Evolutionary conservation across 768 basidiomycete genomes (phyloP).

Genomic region (Boletus tomentosulus): DNA sequence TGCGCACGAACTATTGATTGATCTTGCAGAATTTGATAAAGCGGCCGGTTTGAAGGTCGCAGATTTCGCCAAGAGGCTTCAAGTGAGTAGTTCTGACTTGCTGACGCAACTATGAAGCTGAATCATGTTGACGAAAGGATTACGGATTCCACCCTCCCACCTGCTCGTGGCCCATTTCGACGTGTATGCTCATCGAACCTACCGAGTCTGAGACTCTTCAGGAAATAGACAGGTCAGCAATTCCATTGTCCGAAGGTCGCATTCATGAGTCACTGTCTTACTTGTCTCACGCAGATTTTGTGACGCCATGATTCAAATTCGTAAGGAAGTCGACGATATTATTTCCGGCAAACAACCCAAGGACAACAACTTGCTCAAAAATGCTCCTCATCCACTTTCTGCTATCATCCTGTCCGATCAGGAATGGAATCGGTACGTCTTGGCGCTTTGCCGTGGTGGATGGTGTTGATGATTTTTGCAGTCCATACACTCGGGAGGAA

Average conservation of each 20-base stretch:
- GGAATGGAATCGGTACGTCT: constrained; percentile 79
- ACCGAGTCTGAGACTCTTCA: constrained; percentile 94
- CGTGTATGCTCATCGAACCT: constrained; percentile 97
- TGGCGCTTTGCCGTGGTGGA: background rate
- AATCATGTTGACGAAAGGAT: constrained; percentile 44
- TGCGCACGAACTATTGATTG: constrained; percentile 94
- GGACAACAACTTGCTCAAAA: constrained; percentile 89
- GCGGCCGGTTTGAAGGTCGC: constrained; percentile 84
- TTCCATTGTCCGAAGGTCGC: background rate
- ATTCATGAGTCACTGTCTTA: background rate
- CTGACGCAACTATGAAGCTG: background rate
- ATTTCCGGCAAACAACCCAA: constrained; percentile 82
- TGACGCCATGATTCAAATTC: constrained; percentile 97
- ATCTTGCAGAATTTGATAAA: constrained; percentile 94
- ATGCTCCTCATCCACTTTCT: constrained; percentile 88
- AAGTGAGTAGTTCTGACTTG: constrained; percentile 43
- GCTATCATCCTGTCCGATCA: constrained; percentile 66
- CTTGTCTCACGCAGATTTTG: constrained; percentile 63
- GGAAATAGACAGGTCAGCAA: constrained; percentile 75
- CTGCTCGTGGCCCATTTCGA: constrained; percentile 96
- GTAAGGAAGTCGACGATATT: constrained; percentile 86
- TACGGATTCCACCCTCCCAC: constrained; percentile 97
- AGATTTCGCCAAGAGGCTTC: constrained; percentile 95
- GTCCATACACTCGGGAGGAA: constrained; percentile 84
- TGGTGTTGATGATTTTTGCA: constrained; percentile 26